Conservation (phyloP, 83 land plant species). For the Picea engelmannii region DNA sequence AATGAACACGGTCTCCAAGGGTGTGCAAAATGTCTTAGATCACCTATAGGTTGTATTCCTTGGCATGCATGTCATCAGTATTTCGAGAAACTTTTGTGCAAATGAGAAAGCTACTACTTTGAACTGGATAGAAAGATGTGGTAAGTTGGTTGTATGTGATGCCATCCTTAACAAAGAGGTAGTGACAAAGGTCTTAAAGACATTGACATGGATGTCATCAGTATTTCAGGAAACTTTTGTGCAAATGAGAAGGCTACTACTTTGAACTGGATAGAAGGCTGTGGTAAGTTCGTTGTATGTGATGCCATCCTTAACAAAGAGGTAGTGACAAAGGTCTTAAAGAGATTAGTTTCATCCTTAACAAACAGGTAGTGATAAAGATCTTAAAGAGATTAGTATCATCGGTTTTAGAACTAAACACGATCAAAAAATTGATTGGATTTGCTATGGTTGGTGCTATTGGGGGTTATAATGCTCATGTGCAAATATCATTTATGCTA, state of each 20-base stretch:
- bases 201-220: conserved; percentile 87
- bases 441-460: conserved; percentile 89
- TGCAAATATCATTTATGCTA: conserved; percentile 80
- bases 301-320: conserved; percentile 79
- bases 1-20: conserved; percentile 80
- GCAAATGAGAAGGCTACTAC: conserved; percentile 92
- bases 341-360: conserved; percentile 65
- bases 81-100: conserved; percentile 86
- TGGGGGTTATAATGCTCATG: conserved; percentile 96
- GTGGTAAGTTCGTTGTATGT: conserved; percentile 86
- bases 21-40: conserved; percentile 42
- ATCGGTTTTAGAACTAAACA: conserved; percentile 86
- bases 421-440: conserved; percentile 82
- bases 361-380: conserved; percentile 69
- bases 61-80: conserved; percentile 85
- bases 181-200: conserved; percentile 76
- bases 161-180: conserved; percentile 77
- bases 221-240: conserved; percentile 89
- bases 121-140: conserved; percentile 92
- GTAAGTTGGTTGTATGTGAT: conserved; percentile 88
- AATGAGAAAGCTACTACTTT: conserved; percentile 93
- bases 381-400: conserved; percentile 79
- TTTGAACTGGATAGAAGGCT: conserved; percentile 91
- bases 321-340: conserved; percentile 76
- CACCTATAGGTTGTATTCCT: conserved; percentile 66